Evolutionary conservation across 23 red algal species (phyloP).

Genomic region (Agarophyton chilense): DNA sequence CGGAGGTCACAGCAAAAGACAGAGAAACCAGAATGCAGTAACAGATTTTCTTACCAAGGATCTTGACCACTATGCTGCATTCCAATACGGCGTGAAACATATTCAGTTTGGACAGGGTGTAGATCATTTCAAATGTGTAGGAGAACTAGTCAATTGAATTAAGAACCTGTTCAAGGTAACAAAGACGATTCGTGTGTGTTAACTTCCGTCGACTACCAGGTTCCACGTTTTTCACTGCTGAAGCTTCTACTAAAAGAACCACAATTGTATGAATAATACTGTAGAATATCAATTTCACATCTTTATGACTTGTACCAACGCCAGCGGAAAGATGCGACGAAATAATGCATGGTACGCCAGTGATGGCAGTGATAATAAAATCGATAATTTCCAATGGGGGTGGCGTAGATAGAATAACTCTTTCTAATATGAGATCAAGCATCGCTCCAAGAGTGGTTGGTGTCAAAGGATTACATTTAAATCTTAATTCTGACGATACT

Average conservation of each 20-base stretch:
- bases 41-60: neutral
- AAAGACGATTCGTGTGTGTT: neutral
- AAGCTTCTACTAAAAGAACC: neutral
- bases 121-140: neutral
- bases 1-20: neutral
- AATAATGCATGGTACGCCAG: neutral
- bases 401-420: neutral
- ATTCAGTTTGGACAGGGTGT: neutral
- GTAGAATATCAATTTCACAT: neutral
- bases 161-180: neutral
- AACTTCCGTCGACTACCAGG: neutral
- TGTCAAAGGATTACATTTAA: neutral
- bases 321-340: neutral
- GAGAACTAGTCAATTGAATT: neutral
- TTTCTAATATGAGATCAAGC: neutral
- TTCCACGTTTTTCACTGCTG: neutral
- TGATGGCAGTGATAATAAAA: neutral
- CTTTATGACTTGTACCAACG: neutral
- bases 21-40: neutral
- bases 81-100: neutral
- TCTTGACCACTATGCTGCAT: neutral
- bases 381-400: neutral
- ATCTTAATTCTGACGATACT: neutral
- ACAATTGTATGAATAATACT: neutral
- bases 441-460: neutral